These are phyloP conservation scores for Colletotrichum shisoi DNA, from an alignment of 2,329 filamentous ascomycete genomes.

Conservation along the genomic window DNA sequence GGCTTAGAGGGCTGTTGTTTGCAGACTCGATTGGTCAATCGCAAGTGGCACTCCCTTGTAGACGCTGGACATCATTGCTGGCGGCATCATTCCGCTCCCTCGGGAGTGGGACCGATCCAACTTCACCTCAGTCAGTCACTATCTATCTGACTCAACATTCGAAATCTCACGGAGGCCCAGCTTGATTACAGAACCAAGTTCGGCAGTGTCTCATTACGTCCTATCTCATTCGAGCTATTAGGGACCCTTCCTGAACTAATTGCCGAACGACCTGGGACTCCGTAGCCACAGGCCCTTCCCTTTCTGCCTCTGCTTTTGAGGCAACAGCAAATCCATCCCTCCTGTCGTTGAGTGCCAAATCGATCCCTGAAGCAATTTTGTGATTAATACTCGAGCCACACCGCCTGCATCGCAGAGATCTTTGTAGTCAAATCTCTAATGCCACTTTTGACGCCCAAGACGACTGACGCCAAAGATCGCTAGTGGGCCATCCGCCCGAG, in stretches of 20 bases:
- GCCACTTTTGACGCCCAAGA: not conserved
- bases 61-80: not conserved
- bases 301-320: not conserved
- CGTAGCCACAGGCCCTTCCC: not conserved
- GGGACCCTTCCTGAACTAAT: not conserved
- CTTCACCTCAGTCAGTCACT: conserved; percentile 8
- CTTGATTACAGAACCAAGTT: too few species aligned
- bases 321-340: not conserved
- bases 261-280: not conserved
- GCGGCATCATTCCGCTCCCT: not conserved
- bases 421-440: not conserved
- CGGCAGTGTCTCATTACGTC: not conserved
- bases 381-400: not conserved
- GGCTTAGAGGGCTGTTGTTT: not conserved
- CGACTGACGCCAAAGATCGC: not conserved
- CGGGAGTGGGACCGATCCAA: not conserved
- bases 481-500: not conserved
- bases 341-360: not conserved
- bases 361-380: not conserved
- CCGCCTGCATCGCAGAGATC: not conserved
- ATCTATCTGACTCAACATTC: not conserved
- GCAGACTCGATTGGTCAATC: not conserved
- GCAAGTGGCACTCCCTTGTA: not conserved
- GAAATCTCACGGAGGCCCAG: not conserved
- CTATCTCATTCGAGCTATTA: not conserved